Percentiles rank a stretch among this genome's conserved stretches.
phyloP scores from a whole-genome alignment of 2,329 filamentous ascomycete species.

The Fusarium irregulare region DNA sequence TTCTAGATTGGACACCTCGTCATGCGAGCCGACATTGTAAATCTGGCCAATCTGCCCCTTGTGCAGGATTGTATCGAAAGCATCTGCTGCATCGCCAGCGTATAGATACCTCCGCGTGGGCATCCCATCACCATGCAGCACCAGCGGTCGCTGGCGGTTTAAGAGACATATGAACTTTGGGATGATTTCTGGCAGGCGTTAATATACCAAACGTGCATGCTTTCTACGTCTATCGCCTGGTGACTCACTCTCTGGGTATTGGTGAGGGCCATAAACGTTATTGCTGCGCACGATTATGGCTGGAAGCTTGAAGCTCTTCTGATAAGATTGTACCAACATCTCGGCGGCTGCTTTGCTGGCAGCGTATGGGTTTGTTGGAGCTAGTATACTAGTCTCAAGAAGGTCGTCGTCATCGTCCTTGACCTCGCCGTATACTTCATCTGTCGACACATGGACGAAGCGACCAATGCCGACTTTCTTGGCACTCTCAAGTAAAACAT shows the following conservation, averaged over 20 bases:
- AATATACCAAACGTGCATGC: neutral
- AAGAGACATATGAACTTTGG: constrained; percentile 83
- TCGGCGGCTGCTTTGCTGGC: constrained; percentile 85
- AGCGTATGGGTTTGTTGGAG: constrained; percentile 84
- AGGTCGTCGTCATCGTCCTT: constrained; percentile 77
- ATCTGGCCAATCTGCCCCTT: constrained; percentile 78
- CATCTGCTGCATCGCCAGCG: constrained; percentile 82
- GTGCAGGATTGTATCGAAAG: constrained; percentile 86
- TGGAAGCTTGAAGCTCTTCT: constrained; percentile 83
- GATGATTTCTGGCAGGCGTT: constrained; percentile 74
- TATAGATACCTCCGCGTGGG: constrained; percentile 82
- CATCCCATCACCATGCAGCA: constrained; percentile 80
- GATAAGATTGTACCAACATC: constrained; percentile 89
- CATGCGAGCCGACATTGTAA: constrained; percentile 84
- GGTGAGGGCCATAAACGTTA: constrained; percentile 87
- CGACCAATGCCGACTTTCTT: constrained; percentile 76
- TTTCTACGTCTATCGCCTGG: neutral
- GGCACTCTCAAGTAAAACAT: constrained; percentile 81
- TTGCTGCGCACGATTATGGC: constrained; percentile 84
- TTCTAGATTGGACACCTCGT: constrained; percentile 80
- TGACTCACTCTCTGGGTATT: constrained; percentile 81
- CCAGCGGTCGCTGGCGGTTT: constrained; percentile 72
- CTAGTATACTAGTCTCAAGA: constrained; percentile 77
- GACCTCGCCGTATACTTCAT: constrained; percentile 88
- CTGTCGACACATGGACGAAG: constrained; percentile 86